Evolutionary conservation across 495 filamentous ascomycete genomes (phyloP), one percentile per base, ranked within the genome.

Genomic region (Aspergillus campestris): DNA sequence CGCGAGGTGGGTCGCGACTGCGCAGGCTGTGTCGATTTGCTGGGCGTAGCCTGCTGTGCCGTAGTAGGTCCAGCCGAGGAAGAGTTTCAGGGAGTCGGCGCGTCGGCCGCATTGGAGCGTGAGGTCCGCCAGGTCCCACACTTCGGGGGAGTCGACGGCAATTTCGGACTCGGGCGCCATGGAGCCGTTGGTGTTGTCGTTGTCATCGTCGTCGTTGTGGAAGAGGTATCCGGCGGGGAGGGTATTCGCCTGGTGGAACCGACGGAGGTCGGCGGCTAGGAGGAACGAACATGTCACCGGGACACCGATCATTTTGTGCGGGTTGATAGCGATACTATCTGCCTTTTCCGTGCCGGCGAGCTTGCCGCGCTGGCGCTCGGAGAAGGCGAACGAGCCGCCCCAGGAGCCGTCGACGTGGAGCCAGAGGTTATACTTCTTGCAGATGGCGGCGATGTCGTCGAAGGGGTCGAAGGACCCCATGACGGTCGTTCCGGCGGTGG

Each of bases 301-400:
- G 7, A 86, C 86, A 34, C 86, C 87, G 53, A 98, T 75, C 92
- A 96, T 98, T 65, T 96, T 96, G 65, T 98, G 91, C 48, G 92
- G 90, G 61, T 94, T 95, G 34, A 95, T 75, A 7, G 87, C 83
- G 28, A 96, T 71, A 31, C 79, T 86, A 66, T 95, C 72, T 7
- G 89, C 92, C 11, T 79, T 72, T 37, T 89, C 73, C 10, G 76
- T 67, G 18, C 91, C 91, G 11, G 70, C 58, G 32, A 94, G 64
- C 62, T 86, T 83, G 53, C 70, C 60, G 27, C 71, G 71, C 42
- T 86, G 83, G 34, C 62, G 60, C 28, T 70, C 45, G 27, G 83
- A 88, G 74, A 97, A 95, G 45, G 84, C 69, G 35, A 86, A 89
- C 0, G 83, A 77, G 2, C 88, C 92, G 52, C 91, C 92, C 90